These are phyloP conservation scores for Heritiera littoralis DNA, from an alignment of 345 rosid genomes.

Conservation along the genomic window DNA sequence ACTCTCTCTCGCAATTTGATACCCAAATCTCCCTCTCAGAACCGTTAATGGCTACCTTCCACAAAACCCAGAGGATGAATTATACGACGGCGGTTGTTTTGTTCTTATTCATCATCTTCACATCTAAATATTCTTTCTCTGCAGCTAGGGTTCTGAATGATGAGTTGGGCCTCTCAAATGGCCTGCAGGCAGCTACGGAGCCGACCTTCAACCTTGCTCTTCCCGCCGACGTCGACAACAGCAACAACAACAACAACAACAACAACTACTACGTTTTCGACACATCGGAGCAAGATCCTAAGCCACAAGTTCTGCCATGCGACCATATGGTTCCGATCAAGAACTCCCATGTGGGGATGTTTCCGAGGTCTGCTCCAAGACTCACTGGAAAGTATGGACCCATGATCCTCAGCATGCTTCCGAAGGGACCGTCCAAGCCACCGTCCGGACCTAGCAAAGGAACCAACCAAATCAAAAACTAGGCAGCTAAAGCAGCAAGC, in stretches of 20 bases:
- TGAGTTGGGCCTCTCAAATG: not conserved
- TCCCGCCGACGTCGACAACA: not conserved
- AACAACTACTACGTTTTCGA: not conserved
- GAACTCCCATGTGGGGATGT: not conserved
- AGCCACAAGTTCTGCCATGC: slow-evolving; percentile 18
- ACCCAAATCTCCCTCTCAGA: not conserved
- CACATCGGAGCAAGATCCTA: not conserved
- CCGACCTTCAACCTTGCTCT: slow-evolving; percentile 9
- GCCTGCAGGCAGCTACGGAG: not conserved
- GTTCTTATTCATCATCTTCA: not conserved
- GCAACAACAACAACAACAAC: no score
- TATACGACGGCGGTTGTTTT: not conserved
- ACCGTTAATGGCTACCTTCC: slow-evolving; percentile 1
- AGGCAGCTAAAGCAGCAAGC: not conserved
- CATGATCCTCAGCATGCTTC: slow-evolving; percentile 54
- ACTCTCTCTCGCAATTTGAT: not conserved
- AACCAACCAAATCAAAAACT: slow-evolving; percentile 44
- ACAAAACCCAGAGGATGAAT: not conserved
- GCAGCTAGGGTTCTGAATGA: slow-evolving; percentile 13
- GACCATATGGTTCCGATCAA: slow-evolving; percentile 5
- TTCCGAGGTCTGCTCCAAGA: slow-evolving; percentile 1
- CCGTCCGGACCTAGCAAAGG: slow-evolving; percentile 63
- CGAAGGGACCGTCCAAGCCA: slow-evolving; percentile 45
- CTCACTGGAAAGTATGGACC: slow-evolving; percentile 41
- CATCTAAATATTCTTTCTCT: not conserved